A percentile compares a stretch with the other conserved stretches of the same genome.
phyloP scores from a whole-genome alignment of 495 filamentous ascomycete genomes.

The Penicilliopsis zonata region DNA sequence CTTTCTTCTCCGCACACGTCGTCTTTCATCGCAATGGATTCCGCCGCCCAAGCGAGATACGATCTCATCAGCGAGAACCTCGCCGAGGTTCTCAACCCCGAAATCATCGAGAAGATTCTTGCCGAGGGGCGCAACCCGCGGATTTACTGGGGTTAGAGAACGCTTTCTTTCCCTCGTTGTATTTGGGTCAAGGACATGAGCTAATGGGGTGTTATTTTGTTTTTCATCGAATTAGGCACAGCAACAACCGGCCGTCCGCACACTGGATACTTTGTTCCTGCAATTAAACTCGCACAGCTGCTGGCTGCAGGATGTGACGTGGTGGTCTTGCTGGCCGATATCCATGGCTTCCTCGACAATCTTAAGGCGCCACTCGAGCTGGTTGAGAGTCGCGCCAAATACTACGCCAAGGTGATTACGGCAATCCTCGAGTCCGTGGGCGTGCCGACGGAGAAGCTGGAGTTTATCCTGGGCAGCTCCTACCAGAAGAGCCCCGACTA shows the following conservation, averaged over 20 bases:
- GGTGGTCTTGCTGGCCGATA: slow-evolving; percentile 69
- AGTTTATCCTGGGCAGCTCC: slow-evolving; percentile 72
- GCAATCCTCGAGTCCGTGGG: slow-evolving; percentile 56
- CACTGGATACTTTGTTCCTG: slow-evolving; percentile 59
- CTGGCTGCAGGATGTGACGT: slow-evolving; percentile 75
- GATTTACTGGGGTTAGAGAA: slow-evolving; percentile 67
- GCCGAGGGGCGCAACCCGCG: slow-evolving; percentile 57
- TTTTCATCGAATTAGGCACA: slow-evolving; percentile 46
- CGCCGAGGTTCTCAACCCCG: slow-evolving; percentile 71
- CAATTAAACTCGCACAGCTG: slow-evolving; percentile 82
- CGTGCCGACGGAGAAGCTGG: slow-evolving; percentile 62
- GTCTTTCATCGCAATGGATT: too few relatives aligned
- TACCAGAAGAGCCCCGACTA: slow-evolving; percentile 48
- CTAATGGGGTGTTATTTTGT: slow-evolving; percentile 6
- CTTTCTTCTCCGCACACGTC: too few relatives aligned
- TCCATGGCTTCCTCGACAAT: slow-evolving; percentile 72
- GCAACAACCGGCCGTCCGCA: slow-evolving; percentile 75
- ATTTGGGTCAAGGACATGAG: slow-evolving; percentile 1
- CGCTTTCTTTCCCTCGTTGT: not conserved
- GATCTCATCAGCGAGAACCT: slow-evolving; percentile 77
- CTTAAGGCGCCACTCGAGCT: slow-evolving; percentile 80
- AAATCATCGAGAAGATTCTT: slow-evolving; percentile 68
- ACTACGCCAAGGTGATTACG: slow-evolving; percentile 57
- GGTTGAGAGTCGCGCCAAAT: slow-evolving; percentile 64
- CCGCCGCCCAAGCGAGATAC: too few relatives aligned